Conservation (phyloP, 2,329 filamentous ascomycete genomes). For the Decorospora gaudefroyi region DNA sequence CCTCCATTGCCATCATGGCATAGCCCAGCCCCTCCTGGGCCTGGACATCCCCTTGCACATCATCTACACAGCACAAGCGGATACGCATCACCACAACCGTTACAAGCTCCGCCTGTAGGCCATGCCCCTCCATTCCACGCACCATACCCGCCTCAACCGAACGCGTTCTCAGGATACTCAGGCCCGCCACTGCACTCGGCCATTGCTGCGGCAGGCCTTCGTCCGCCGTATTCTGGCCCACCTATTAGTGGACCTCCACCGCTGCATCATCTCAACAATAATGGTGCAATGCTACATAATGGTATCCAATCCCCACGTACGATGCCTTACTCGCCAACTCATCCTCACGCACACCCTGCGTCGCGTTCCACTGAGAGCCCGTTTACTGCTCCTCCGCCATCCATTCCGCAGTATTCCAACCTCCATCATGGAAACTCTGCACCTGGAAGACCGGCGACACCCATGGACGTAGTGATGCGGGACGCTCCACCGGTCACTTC, state of each 20-base stretch:
- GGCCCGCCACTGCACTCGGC: slow-evolving; percentile 37
- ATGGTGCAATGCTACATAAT: slow-evolving; percentile 41
- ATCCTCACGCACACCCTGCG: slow-evolving; percentile 40
- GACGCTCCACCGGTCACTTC: slow-evolving; percentile 35
- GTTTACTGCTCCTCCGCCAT: slow-evolving; percentile 37
- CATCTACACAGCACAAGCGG: slow-evolving; percentile 41
- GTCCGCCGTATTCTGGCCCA: slow-evolving; percentile 36
- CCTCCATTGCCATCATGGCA: slow-evolving; percentile 43
- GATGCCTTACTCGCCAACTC: slow-evolving; percentile 45
- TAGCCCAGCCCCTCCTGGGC: slow-evolving; percentile 30
- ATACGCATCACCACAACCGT: slow-evolving; percentile 29
- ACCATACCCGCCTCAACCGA: slow-evolving; percentile 38
- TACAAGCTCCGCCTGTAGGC: slow-evolving; percentile 29
- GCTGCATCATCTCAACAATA: slow-evolving; percentile 43
- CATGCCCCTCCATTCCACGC: slow-evolving; percentile 42
- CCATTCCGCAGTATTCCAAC: slow-evolving; percentile 31
- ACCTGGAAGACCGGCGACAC: slow-evolving; percentile 41
- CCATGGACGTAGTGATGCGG: slow-evolving; percentile 44
- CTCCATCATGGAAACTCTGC: slow-evolving; percentile 42
- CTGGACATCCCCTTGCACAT: slow-evolving; percentile 28
- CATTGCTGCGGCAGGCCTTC: slow-evolving; percentile 35
- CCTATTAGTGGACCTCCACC: slow-evolving; percentile 37
- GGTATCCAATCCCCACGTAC: slow-evolving; percentile 47
- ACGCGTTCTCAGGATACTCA: slow-evolving; percentile 44
- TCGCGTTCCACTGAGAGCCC: slow-evolving; percentile 46